These are phyloP conservation scores for Coemansia pectinata DNA, from an alignment of 192 early-diverging fungal species.

Conservation along the genomic window DNA sequence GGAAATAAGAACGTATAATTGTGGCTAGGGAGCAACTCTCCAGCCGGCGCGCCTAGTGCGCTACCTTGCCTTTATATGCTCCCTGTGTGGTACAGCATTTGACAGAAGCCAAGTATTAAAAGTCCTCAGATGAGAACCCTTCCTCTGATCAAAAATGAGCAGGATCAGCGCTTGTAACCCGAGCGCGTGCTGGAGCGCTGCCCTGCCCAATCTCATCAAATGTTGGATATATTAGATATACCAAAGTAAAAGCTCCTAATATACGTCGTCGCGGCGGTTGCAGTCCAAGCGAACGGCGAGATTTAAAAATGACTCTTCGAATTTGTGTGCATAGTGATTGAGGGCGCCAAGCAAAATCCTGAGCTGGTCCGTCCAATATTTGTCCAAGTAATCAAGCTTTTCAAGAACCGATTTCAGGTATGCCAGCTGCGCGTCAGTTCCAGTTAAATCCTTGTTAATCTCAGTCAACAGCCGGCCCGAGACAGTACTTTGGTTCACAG, in stretches of 20 bases:
- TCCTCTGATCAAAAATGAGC: no score
- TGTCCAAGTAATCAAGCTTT: conserved; percentile 44
- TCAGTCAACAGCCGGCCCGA: conserved; percentile 22
- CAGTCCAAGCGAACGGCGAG: conserved; percentile 46
- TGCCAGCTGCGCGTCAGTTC: conserved; percentile 25
- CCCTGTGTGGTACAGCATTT: no score
- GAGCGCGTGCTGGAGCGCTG: no score
- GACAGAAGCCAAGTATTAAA: no score
- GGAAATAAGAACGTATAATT: neutral
- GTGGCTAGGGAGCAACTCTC: no score
- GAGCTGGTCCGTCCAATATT: conserved; percentile 66
- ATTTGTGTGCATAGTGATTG: conserved; percentile 79
- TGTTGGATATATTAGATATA: no score
- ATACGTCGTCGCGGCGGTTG: conserved; percentile 23
- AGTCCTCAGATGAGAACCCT: no score
- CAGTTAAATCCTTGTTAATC: conserved; percentile 16
- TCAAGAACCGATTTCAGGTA: conserved; percentile 47
- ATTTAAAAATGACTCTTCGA: conserved; percentile 72
- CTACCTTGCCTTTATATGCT: no score
- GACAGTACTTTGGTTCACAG: conserved; percentile 29
- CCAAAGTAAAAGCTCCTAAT: neutral
- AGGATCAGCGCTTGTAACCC: no score
- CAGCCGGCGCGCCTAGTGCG: no score
- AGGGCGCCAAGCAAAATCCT: conserved; percentile 74
- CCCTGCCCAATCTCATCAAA: no score